Evolutionary conservation across 129 eudicot species (phyloP).

Genomic region (Artemisia tridentata): DNA sequence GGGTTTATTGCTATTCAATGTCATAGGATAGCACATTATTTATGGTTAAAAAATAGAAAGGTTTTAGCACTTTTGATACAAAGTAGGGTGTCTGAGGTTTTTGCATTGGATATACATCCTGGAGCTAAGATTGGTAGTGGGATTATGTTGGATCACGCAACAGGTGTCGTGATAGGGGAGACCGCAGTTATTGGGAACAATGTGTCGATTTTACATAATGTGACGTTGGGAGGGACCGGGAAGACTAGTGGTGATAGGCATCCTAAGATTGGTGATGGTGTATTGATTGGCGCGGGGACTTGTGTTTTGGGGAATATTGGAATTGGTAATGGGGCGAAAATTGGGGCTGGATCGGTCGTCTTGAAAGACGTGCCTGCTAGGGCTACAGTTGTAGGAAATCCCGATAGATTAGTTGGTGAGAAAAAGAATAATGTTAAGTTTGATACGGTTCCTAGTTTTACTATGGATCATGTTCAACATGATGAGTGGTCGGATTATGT

Average conservation of each 20-base stretch:
- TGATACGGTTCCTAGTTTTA: conserved; percentile 71
- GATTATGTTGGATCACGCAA: conserved; percentile 86
- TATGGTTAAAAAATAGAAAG: conserved; percentile 69
- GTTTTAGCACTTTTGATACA: conserved; percentile 69
- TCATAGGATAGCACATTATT: conserved; percentile 67
- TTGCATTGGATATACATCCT: conserved; percentile 85
- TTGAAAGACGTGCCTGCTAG: conserved; percentile 77
- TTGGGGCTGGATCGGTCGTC: conserved; percentile 96
- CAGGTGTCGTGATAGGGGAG: conserved; percentile 86
- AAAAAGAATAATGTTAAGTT: conserved; percentile 61
- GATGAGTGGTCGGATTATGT: conserved; percentile 86
- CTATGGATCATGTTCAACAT: conserved; percentile 90
- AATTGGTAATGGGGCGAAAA: conserved; percentile 83
- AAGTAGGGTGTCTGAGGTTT: conserved; percentile 86
- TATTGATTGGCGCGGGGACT: conserved; percentile 93
- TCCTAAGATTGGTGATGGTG: conserved; percentile 93
- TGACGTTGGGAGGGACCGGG: conserved; percentile 93
- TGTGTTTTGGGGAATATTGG: conserved; percentile 83
- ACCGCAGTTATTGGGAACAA: conserved; percentile 87
- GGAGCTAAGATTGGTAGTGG: conserved; percentile 87
- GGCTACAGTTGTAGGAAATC: conserved; percentile 90
- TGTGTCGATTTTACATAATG: conserved; percentile 90
- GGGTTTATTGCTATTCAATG: conserved; percentile 89
- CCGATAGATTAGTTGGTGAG: conserved; percentile 83
- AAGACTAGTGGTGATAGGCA: conserved; percentile 84